Percentiles rank a stretch among this genome's conserved stretches.
These are phyloP conservation scores for Ustanciosporium gigantosporum DNA, from an alignment of 1,284 basidiomycete genomes.

Conservation along the genomic window DNA sequence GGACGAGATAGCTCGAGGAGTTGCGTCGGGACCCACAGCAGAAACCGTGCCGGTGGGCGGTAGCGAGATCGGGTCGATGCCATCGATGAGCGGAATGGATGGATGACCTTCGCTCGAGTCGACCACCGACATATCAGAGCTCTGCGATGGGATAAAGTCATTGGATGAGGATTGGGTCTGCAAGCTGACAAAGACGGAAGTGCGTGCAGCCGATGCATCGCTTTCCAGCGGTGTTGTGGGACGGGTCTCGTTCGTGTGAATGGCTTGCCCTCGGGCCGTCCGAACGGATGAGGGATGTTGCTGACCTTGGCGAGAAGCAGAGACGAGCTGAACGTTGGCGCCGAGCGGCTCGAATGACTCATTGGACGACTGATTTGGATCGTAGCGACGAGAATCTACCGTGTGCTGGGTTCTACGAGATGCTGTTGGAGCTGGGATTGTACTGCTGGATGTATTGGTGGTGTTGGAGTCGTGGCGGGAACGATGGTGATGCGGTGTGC, in stretches of 20 bases:
- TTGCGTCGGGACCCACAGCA: slow-evolving; percentile 17
- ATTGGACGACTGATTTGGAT: background rate
- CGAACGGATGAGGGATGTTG: too few species aligned
- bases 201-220: slow-evolving; percentile 18
- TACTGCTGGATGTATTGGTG: background rate
- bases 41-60: slow-evolving; percentile 10
- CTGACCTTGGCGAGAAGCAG: background rate
- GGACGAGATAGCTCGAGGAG: slow-evolving; percentile 20
- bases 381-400: too few species aligned
- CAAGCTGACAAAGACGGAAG: slow-evolving; percentile 29
- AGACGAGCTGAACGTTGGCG: too few species aligned
- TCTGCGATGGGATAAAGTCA: slow-evolving; percentile 23
- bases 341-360: too few species aligned
- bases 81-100: slow-evolving; percentile 28
- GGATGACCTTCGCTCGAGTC: slow-evolving; percentile 7
- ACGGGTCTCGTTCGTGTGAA: slow-evolving; percentile 14
- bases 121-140: slow-evolving; percentile 28
- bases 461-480: background rate
- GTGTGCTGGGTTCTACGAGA: background rate
- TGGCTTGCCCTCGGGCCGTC: too few species aligned
- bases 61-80: slow-evolving; percentile 28
- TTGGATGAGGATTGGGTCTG: slow-evolving; percentile 26
- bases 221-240: slow-evolving; percentile 39
- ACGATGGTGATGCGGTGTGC: too few species aligned
- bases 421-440: background rate